Evolutionary conservation across 1,284 basidiomycete genomes (phyloP), one percentile per base, ranked within the genome.

Genomic region (Apiotrichum sp.): DNA sequence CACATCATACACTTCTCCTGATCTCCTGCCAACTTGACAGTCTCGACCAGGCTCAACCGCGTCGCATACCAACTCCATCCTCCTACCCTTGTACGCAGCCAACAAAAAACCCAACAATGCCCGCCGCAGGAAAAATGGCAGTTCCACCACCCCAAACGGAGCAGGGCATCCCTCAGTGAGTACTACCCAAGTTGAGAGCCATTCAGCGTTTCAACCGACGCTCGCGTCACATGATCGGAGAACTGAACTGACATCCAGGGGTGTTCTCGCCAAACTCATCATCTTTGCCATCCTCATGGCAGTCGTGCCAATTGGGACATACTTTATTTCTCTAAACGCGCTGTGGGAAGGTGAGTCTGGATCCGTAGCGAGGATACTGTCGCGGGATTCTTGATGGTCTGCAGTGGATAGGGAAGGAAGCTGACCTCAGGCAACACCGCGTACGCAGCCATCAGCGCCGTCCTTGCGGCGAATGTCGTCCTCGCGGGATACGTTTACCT

Each of bases 401-500:
- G 29, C 29, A 29, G 29, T 38, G 36, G 9, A 29, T 16, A 41
- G 6, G 9, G n/a, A 11, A 29, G 14, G 34, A n/a, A 48, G 43
- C 51, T 50, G 32, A 51, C 42, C 32, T 38, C 73, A 92, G 89
- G 87, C 51, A 89, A 90, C 68, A 76, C 86, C 3, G 90, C 84
- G 1, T 85, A 83, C 66, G 84, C 92, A 50, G 92, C 91, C 33
- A 85, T 95, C 64, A 85, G 86, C 13, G 91, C 92, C 32, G 81
- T 93, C 45, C 79, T 86, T 7, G 80, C 84, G 7, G 92, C 91
- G 53, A 93, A 96, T 72, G 11, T 85, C 34, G 84, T 96, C 42
- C 82, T 96, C 34, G 79, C 86, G 33, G 78, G 79, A 1, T 95
- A 91, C 73, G 88, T 96, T 62, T 74, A 88, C 52, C 73, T 82